Evolutionary conservation across 1,284 basidiomycete species (phyloP).

Genomic region (Sporisorium exsertum): DNA sequence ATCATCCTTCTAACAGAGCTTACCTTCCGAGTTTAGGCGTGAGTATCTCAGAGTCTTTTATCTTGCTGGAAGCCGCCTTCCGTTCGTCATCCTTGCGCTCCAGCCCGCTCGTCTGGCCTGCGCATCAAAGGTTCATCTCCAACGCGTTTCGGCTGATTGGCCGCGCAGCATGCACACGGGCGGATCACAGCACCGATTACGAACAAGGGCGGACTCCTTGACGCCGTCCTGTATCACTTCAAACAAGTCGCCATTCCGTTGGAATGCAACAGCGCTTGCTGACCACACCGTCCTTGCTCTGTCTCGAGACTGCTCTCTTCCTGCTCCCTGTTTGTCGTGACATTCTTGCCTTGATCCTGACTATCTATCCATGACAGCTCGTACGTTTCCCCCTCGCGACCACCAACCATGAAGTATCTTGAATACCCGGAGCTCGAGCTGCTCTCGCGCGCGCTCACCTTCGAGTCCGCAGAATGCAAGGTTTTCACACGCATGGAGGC

Average conservation of each 20-base stretch:
- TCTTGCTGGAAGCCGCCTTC: not conserved
- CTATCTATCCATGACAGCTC: conserved; percentile 6
- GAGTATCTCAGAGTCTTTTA: conserved; percentile 27
- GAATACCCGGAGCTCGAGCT: conserved; percentile 83
- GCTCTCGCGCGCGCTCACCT: conserved; percentile 81
- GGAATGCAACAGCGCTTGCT: conserved; percentile 31
- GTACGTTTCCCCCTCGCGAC: not conserved
- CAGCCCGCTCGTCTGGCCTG: not conserved
- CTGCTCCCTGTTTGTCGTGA: not conserved
- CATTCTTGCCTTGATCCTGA: not conserved
- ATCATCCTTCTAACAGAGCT: conserved; percentile 45
- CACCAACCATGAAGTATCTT: conserved; percentile 83
- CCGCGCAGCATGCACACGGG: conserved; percentile 1
- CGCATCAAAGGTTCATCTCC: conserved; percentile 7
- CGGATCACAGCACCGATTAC: not conserved
- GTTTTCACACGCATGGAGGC: conserved; percentile 95
- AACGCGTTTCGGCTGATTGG: not conserved
- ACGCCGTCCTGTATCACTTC: conserved; percentile 1
- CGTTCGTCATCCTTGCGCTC: not conserved
- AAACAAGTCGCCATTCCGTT: not conserved
- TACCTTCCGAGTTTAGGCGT: conserved; percentile 46
- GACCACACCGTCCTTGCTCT: conserved; percentile 20
- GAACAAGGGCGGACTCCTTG: not conserved
- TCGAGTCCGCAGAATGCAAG: conserved; percentile 82
- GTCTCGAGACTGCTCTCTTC: conserved; percentile 4